Evolutionary conservation across 345 rosid genomes (phyloP).

Genomic region (thale cress (Arabidopsis thaliana)): TAIR10.1 NC_003074.8:3878501-3879000

Average conservation of each 20-base stretch:
- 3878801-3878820: neutral
- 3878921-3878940: neutral
- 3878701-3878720: slow-evolving; percentile 38
- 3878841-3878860: slow-evolving; percentile 16
- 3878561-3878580: slow-evolving; percentile 86
- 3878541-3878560: slow-evolving; percentile 89
- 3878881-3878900: slow-evolving; percentile 8
- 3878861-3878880: neutral
- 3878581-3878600: slow-evolving; percentile 92
- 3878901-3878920: slow-evolving; percentile 28
- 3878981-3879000: neutral
- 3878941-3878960: slow-evolving; percentile 36
- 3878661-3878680: neutral
- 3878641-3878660: slow-evolving; percentile 10
- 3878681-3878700: slow-evolving; percentile 1
- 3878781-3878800: slow-evolving; percentile 7
- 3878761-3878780: slow-evolving; percentile 24
- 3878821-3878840: slow-evolving; percentile 22
- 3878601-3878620: slow-evolving; percentile 65
- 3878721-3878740: neutral
- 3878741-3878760: neutral
- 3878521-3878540: slow-evolving; percentile 84
- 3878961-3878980: slow-evolving; percentile 2
- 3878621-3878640: neutral
- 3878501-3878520: slow-evolving; percentile 96